These are phyloP conservation scores for Calocybe cyanea DNA, from an alignment of 768 basidiomycete species.

Conservation along the genomic window DNA sequence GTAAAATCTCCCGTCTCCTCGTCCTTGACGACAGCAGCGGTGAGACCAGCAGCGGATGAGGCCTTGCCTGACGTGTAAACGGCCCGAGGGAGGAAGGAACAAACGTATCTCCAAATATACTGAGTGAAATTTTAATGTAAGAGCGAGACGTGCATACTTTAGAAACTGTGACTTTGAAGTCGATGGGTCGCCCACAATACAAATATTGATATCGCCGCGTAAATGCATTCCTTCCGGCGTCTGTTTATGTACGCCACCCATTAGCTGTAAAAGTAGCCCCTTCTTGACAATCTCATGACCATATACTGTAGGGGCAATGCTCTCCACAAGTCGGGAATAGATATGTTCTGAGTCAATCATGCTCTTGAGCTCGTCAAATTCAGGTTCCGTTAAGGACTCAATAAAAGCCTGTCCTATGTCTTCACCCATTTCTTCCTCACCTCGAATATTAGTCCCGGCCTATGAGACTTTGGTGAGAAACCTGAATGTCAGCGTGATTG, in stretches of 20 bases:
- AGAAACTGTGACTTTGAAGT: slow-evolving; percentile 99
- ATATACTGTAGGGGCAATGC: slow-evolving; percentile 97
- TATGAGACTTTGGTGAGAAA: slow-evolving; percentile 25
- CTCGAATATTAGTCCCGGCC: slow-evolving; percentile 85
- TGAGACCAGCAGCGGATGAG: slow-evolving; percentile 97
- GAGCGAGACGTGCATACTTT: slow-evolving; percentile 58
- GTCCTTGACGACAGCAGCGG: slow-evolving; percentile 96
- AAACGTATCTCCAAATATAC: slow-evolving; percentile 71
- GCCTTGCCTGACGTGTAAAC: slow-evolving; percentile 99
- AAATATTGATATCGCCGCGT: slow-evolving; percentile 98
- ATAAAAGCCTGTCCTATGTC: slow-evolving; percentile 82
- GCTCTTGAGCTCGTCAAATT: slow-evolving; percentile 88
- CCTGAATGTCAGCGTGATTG: background rate
- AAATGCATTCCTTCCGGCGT: slow-evolving; percentile 96
- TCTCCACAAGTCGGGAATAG: slow-evolving; percentile 88
- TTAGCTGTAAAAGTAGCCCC: slow-evolving; percentile 89
- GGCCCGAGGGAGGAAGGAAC: slow-evolving; percentile 95
- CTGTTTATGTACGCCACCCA: slow-evolving; percentile 98
- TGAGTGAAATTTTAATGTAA: background rate
- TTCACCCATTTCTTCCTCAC: slow-evolving; percentile 80
- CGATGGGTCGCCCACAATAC: slow-evolving; percentile 95
- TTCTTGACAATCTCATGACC: slow-evolving; percentile 99
- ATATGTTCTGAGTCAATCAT: slow-evolving; percentile 97
- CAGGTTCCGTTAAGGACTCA: slow-evolving; percentile 84
- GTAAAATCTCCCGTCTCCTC: slow-evolving; percentile 99